Conservation (phyloP, 2,329 filamentous ascomycete genomes). For the Alternaria infectoria region DNA sequence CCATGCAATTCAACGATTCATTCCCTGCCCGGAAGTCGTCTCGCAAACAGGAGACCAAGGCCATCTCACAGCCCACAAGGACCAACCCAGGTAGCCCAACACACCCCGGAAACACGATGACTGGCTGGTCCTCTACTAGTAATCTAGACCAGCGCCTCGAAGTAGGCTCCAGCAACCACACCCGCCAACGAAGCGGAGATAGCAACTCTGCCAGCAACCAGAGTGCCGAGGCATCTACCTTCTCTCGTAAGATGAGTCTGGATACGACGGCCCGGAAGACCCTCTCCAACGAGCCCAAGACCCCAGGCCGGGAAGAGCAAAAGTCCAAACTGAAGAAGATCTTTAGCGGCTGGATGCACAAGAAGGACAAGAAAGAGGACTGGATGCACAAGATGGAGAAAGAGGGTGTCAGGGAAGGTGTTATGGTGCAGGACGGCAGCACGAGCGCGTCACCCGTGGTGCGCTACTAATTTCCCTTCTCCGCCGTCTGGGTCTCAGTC, state of each 20-base stretch:
- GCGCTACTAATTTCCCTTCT: conserved; percentile 33
- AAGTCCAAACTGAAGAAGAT: conserved; percentile 44
- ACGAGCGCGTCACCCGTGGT: conserved; percentile 38
- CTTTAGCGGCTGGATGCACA: conserved; percentile 44
- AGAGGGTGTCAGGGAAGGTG: conserved; percentile 49
- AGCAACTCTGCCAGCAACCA: conserved; percentile 25
- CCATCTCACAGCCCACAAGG: conserved; percentile 15
- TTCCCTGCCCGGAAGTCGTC: conserved; percentile 26
- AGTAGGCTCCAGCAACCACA: conserved; percentile 17
- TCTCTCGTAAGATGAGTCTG: conserved; percentile 42
- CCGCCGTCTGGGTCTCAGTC: not conserved
- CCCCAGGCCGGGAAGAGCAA: conserved; percentile 32
- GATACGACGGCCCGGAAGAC: conserved; percentile 23
- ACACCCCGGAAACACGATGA: conserved; percentile 27
- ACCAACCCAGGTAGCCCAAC: conserved; percentile 12
- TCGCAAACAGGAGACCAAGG: conserved; percentile 15
- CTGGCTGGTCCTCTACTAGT: conserved; percentile 32
- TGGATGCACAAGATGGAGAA: conserved; percentile 53
- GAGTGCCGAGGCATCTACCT: conserved; percentile 38
- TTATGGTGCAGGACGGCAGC: conserved; percentile 42
- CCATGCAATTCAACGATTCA: conserved; percentile 28
- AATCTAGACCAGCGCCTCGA: conserved; percentile 29
- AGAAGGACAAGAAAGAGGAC: conserved; percentile 47
- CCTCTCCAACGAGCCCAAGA: conserved; percentile 23
- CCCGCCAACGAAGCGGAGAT: conserved; percentile 21